Base-by-base conservation (phyloP, 306 rosid genomes). In the Luffa aegyptiaca region DNA sequence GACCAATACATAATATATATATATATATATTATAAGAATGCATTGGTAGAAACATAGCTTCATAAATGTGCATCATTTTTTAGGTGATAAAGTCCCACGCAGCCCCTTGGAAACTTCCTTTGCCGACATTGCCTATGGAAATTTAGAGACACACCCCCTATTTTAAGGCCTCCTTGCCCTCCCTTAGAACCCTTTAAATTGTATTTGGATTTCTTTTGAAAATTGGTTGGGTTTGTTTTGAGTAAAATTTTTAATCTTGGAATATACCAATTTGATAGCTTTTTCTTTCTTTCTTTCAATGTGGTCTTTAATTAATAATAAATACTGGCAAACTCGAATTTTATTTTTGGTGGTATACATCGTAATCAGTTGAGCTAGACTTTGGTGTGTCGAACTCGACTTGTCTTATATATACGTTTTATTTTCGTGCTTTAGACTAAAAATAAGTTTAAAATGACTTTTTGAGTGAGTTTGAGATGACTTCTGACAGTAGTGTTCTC, bases 11-110 rank as follows among this genome's bases (percentile, higher is more conserved):
- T 26, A 45, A 44, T 71, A n/a, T 26, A 26, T 26, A 26, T 26
- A 26, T 26, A 26, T 26, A 9, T 62, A 39, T 41, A 20, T 21
- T n/a, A 44, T 20, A 44, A 46, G 21, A 20, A 26, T 73, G 78
- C 78, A 73, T 73, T 73, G 78, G 78, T 73, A 73, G 42, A 3
- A 73, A 31, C 78, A 73, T 73, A 49, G 44, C 44, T 49, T 73
- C 78, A 73, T 73, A 31, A 73, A 73, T 73, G 78, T 49, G 78
- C 78, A 73, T 73, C 31, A 3, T 49, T 49, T 73, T 51, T 33
- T 49, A 69, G 55, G 55, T 69, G 10, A 69, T 42, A 0, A 63
- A 44, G 18, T 69, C 75, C 75, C 74, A 66, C 74, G 12, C 74
- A 17, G 4, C 5, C 33, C 52, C 52, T 68, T 66, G 57, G 57